phyloP scores from a whole-genome alignment of 192 early-diverging fungal genomes.

The Umbelopsis isabellina region DNA sequence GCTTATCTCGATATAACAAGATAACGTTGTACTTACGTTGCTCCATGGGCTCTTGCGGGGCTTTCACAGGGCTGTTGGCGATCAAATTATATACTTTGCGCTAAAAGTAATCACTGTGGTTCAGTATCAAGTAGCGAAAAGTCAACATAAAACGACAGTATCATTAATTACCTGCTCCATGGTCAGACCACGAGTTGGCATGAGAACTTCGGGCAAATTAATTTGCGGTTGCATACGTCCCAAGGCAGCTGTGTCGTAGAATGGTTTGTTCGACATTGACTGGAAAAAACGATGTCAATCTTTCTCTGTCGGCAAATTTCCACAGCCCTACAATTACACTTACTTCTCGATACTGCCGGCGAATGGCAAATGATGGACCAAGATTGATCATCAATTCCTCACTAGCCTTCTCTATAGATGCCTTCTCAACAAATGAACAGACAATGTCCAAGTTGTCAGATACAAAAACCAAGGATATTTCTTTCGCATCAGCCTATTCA shows the following conservation, averaged over 20 bases:
- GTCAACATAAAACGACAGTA: neutral
- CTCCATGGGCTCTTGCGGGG: neutral
- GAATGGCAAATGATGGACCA: slow-evolving; percentile 63
- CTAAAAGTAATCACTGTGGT: neutral
- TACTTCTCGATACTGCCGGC: slow-evolving; percentile 82
- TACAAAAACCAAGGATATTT: slow-evolving; percentile 81
- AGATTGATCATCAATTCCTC: slow-evolving; percentile 85
- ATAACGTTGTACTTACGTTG: neutral
- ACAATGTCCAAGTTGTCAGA: slow-evolving; percentile 92
- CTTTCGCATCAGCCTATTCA: slow-evolving; percentile 56
- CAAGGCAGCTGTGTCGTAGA: slow-evolving; percentile 83
- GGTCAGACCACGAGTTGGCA: slow-evolving; percentile 22
- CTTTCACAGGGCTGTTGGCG: neutral
- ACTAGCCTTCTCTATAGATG: slow-evolving; percentile 90
- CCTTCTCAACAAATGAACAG: slow-evolving; percentile 90
- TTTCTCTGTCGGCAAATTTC: too few relatives aligned
- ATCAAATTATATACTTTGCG: slow-evolving; percentile 9
- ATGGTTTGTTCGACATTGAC: slow-evolving; percentile 75
- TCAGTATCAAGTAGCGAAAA: neutral
- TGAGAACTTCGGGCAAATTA: slow-evolving; percentile 25
- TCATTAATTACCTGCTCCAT: slow-evolving; percentile 20
- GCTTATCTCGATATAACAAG: too few relatives aligned
- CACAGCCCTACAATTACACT: neutral
- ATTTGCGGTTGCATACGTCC: slow-evolving; percentile 72
- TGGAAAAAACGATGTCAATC: neutral